Evolutionary conservation across 2,329 filamentous ascomycete species (phyloP).

Genomic region (Penicillium sp.): DNA sequence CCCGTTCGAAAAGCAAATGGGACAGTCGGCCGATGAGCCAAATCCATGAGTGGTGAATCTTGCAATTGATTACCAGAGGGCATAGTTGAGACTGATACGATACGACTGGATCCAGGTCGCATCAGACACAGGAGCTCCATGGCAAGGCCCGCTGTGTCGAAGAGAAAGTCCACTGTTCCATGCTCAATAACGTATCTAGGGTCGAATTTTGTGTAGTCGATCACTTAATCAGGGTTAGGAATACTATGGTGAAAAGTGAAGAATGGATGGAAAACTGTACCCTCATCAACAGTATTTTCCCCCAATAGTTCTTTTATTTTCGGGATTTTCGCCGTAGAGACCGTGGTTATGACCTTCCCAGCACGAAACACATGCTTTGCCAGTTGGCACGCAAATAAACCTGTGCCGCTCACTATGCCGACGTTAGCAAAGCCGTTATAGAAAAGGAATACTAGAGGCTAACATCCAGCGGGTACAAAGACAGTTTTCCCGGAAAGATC

Average conservation of each 20-base stretch:
- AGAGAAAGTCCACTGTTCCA: constrained; percentile 52
- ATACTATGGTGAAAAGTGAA: not conserved
- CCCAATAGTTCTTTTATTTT: constrained; percentile 47
- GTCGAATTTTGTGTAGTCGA: constrained; percentile 52
- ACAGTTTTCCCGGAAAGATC: constrained; percentile 54
- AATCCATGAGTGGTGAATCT: constrained; percentile 28
- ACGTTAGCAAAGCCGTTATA: not conserved
- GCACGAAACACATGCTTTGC: constrained; percentile 56
- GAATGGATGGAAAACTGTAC: constrained; percentile 8
- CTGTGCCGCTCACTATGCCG: constrained; percentile 47
- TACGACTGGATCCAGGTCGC: constrained; percentile 32
- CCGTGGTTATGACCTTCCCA: constrained; percentile 51
- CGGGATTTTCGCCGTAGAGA: constrained; percentile 53
- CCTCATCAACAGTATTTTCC: constrained; percentile 49
- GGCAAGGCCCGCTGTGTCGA: constrained; percentile 50
- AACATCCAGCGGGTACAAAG: constrained; percentile 50
- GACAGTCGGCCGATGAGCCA: constrained; percentile 28
- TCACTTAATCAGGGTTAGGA: constrained; percentile 27
- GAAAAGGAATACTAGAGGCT: constrained; percentile 1
- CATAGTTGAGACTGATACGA: constrained; percentile 38
- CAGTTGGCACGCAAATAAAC: constrained; percentile 50
- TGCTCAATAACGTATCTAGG: constrained; percentile 40
- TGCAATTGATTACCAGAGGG: constrained; percentile 43
- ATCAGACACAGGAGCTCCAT: constrained; percentile 48
- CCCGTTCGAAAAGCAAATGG: constrained; percentile 23